Conservation (phyloP, 2,329 filamentous ascomycete species). For the Blastomyces gilchristii region DNA sequence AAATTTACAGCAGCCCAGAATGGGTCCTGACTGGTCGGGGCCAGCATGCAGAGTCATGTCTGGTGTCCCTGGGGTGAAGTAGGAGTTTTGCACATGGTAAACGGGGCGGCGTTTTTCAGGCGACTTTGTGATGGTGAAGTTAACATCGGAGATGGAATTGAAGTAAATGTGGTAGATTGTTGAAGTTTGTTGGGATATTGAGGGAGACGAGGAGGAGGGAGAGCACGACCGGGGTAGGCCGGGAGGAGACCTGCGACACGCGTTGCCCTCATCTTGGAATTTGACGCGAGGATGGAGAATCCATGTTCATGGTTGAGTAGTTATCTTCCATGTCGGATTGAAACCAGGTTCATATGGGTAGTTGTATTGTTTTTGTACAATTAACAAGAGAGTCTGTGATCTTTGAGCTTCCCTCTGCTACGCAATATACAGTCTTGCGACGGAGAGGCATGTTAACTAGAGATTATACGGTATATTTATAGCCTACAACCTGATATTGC, state of each 20-base stretch:
- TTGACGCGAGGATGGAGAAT: neutral
- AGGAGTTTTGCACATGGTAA: slow-evolving; percentile 23
- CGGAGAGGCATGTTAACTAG: neutral
- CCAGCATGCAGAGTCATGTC: slow-evolving; percentile 28
- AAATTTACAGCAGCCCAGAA: slow-evolving; percentile 26
- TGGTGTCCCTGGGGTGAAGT: slow-evolving; percentile 23
- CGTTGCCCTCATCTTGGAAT: neutral
- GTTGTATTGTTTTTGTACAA: neutral
- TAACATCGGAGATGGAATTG: neutral
- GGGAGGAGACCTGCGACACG: neutral
- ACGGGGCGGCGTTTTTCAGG: slow-evolving; percentile 6
- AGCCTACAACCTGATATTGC: too few relatives aligned
- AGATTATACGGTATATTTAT: too few relatives aligned
- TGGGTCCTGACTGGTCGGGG: slow-evolving; percentile 18
- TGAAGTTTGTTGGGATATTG: neutral
- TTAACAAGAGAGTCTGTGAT: neutral
- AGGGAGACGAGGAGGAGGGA: slow-evolving; percentile 14
- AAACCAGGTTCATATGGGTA: neutral
- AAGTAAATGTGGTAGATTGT: slow-evolving; percentile 4
- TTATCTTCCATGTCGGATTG: neutral
- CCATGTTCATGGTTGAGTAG: neutral
- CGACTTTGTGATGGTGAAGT: slow-evolving; percentile 3
- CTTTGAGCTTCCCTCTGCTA: too few relatives aligned
- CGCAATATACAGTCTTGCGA: neutral
- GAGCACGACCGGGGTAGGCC: neutral